Evolutionary conservation across 352 stramenopile species (phyloP).

Genomic region (Pythium myriotylum): DNA sequence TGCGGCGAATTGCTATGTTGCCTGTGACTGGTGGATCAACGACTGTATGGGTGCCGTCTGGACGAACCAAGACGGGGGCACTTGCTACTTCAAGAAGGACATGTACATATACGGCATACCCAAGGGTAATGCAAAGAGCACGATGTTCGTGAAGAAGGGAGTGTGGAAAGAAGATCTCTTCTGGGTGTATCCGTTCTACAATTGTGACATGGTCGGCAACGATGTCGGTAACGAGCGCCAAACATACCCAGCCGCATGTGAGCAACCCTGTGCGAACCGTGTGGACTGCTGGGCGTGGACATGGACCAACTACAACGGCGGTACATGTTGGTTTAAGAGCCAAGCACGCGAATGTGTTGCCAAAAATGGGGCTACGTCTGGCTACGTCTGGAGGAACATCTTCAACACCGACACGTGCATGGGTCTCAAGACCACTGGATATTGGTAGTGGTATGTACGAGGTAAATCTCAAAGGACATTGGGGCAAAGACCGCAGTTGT

Average conservation of each 20-base stretch:
- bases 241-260: neutral
- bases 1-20: conserved; percentile 1
- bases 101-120: neutral
- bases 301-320: conserved; percentile 10
- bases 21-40: neutral
- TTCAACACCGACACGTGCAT: neutral
- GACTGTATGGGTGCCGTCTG: conserved; percentile 25
- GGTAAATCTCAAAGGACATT: too few species aligned
- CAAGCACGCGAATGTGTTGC: neutral
- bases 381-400: neutral
- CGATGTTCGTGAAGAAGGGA: too few species aligned
- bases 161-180: neutral
- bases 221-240: conserved; percentile 6
- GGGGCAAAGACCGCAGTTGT: too few species aligned
- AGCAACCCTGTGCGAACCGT: neutral
- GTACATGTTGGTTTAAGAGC: conserved; percentile 12
- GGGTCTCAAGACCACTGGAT: neutral
- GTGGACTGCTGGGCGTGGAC: conserved; percentile 6
- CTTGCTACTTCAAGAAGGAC: conserved; percentile 22
- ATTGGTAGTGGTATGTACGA: too few species aligned
- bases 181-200: neutral
- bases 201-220: conserved; percentile 8
- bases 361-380: neutral
- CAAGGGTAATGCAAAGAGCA: neutral
- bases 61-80: conserved; percentile 51